Evolutionary conservation across 2,329 filamentous ascomycete species (phyloP), one percentile per base, ranked within the genome.

Genomic region (Fusarium tjaetaba): DNA sequence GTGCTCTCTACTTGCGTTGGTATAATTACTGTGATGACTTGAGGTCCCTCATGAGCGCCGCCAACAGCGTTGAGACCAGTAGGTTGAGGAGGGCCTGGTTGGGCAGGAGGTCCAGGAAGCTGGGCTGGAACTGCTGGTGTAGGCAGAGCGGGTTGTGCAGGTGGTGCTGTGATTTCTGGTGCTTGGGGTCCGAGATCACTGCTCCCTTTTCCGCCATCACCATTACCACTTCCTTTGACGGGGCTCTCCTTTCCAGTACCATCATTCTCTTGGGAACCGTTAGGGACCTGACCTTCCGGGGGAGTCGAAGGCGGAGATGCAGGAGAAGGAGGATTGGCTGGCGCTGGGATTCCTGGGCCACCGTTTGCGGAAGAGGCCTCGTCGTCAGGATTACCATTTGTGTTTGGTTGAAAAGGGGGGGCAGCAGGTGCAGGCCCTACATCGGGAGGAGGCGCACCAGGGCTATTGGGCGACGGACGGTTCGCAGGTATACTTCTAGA

Each of bases 21-120:
- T 22, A 75, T 65, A 43, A 79, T 75, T 11, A 81, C 65, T 20
- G 77, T 80, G 30, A 79, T 65, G 24, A 78, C 49, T 13, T 74
- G 51, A 53, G 65, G 72, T 18, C 55, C 49, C 30, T 60, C 46
- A 32, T 45, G n/a, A 28, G 55, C 24, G 32, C 53, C 48, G 5
- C 30, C 55, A 15, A 26, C 38, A 48, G 30, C 24, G 24, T 45
- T 49, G 38, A 53, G 41, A n/a, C 38, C 39, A 3, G 65, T 66
- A 30, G 71, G 16, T 18, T 60, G 48, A 38, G 48, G 57, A 30
- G 56, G 28, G 22, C 28, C 18, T 16, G 48, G 32, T 58, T 51
- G 65, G 15, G 30, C 41, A 34, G 68, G 45, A 30, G 57, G 34
- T 26, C 46, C 56, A 24, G 52, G 3, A 18, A 58, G 39, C 42